Base-by-base conservation (phyloP, 768 basidiomycete species). In the Hortiboletus flavorubellus region DNA sequence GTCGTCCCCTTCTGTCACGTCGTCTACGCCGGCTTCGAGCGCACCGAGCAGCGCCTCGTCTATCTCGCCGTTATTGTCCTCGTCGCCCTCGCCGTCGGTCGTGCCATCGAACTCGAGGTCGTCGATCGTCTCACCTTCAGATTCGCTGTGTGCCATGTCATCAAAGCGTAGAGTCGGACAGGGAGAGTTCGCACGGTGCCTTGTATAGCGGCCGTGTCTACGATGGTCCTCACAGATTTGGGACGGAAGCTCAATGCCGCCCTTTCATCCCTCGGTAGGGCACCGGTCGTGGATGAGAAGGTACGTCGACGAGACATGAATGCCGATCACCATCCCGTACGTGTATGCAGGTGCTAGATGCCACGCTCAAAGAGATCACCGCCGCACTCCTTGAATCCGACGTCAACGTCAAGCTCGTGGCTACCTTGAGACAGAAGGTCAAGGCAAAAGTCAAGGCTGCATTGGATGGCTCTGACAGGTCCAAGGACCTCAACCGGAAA, bases 361-460 rank as follows among this genome's bases (percentile, higher is more conserved):
- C 86, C 4, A 84, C 91, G 15, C 83, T 99, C 59, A 98, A 98
- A 74, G 93, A 97, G 74, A 91, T 99, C 59, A 93, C 91, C 45
- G 82, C 93, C 26, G 96, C 96, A 10, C 76, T 98, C 33, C 82
- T 99, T 42, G 95, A 98, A 72, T 88, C 94, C 18, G 97, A 99
- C 74, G 96, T 99, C 61, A 99, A 99, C 69, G 96, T 99, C 64
- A 97, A 96, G 71, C 83, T 98, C 21, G 97, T 98, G 18, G 82
- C 92, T 6, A 83, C 84, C 38, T 72, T 97, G 53, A 84, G 93
- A 59, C 85, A 88, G 59, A 93, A 93, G 71, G 93, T 98, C 66
- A 94, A 95, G 72, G 76, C 82, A 4, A 94, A 93, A 67, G 92
- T 95, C 51, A 89, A 97, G 68, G 83, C 90, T 6, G 77, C 86